These are phyloP conservation scores for Plasmodium gaboni DNA, from an alignment of 169 alveolate genomes.

Conservation along the genomic window DNA sequence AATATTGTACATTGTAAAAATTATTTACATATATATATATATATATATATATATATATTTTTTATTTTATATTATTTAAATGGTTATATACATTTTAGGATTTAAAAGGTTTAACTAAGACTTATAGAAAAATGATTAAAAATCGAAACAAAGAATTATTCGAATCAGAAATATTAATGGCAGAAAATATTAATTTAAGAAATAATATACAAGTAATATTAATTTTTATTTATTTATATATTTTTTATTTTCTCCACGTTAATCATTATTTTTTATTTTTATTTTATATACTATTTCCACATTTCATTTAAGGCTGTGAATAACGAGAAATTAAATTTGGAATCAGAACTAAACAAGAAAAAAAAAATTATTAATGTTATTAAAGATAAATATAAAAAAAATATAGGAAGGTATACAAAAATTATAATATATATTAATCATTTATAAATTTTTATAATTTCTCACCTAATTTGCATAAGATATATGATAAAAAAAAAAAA, in stretches of 20 bases:
- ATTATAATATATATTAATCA: constrained; percentile 3
- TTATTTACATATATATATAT: not conserved
- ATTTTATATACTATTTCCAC: not conserved
- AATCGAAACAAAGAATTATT: constrained; percentile 50
- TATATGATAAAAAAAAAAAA: not conserved
- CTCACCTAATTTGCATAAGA: not conserved
- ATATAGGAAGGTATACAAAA: constrained; percentile 28
- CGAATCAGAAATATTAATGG: constrained; percentile 26
- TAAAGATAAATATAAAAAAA: constrained; percentile 59
- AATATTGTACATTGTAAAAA: not conserved
- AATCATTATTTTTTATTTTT: not conserved
- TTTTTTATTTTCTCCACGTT: not conserved
- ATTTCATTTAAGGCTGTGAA: constrained; percentile 11
- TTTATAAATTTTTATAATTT: constrained; percentile 1
- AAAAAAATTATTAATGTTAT: constrained; percentile 41
- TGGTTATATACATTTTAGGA: constrained; percentile 19
- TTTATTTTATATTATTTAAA: not conserved
- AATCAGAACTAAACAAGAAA: constrained; percentile 42
- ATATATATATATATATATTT: not conserved
- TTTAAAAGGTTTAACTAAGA: constrained; percentile 37
- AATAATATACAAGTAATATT: constrained; percentile 41
- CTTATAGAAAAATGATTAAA: constrained; percentile 61
- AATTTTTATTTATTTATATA: not conserved
- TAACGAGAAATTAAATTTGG: constrained; percentile 33
- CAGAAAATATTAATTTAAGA: constrained; percentile 52